phyloP scores from a whole-genome alignment of 2,329 filamentous ascomycete species.

The Colletotrichum coccodes region DNA sequence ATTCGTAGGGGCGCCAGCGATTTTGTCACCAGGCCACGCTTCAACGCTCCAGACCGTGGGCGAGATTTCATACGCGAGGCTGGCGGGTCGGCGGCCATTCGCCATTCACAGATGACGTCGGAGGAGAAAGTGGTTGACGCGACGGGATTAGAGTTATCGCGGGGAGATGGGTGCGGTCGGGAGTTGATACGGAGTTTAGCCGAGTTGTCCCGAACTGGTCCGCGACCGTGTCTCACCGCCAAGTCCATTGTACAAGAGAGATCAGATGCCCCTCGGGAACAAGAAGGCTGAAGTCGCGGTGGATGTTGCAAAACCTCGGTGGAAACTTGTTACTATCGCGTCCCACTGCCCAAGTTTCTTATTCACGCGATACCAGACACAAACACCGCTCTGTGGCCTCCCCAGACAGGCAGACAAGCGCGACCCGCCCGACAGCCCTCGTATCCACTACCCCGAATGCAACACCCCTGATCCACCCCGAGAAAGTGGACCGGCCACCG shows the following conservation, averaged over 20 bases:
- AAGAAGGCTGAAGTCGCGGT: not conserved
- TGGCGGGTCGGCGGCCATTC: no score
- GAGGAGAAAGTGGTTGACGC: not conserved
- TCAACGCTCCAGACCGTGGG: no score
- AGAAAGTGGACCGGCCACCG: constrained; percentile 29
- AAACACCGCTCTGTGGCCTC: not conserved
- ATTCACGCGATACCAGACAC: constrained; percentile 8
- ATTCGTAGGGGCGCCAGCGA: no score
- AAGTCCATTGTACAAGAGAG: not conserved
- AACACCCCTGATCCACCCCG: constrained; percentile 31
- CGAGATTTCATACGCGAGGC: no score
- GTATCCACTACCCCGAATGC: constrained; percentile 30
- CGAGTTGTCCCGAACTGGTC: constrained; percentile 10
- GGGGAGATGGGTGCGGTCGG: not conserved
- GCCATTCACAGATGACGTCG: not conserved
- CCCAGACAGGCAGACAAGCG: not conserved
- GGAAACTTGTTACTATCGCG: no score
- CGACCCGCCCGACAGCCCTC: constrained; percentile 15
- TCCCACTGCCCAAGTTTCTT: constrained; percentile 3
- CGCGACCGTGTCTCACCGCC: not conserved
- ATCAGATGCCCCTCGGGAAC: not conserved
- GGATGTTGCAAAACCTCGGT: not conserved
- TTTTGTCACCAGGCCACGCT: no score
- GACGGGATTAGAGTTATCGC: constrained; percentile 11
- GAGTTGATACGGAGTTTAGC: constrained; percentile 26